Conservation (phyloP, 1,284 basidiomycete species). For the Inonotus hispidus region DNA sequence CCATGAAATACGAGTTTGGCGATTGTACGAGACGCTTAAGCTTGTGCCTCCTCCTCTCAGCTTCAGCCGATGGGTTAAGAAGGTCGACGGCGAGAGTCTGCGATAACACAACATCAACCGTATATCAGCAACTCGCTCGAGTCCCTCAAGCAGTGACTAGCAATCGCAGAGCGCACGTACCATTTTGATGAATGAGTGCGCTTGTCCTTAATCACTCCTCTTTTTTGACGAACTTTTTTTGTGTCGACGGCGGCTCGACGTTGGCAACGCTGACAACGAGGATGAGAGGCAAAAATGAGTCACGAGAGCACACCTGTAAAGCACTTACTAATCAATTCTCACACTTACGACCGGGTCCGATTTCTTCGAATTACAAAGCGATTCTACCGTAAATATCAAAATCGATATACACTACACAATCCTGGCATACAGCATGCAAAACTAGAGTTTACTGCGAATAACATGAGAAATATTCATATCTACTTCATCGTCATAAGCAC, state of each 20-base stretch:
- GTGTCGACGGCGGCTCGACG: conserved; percentile 1
- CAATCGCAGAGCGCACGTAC: neutral
- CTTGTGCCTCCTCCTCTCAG: conserved; percentile 92
- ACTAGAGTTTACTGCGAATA: neutral
- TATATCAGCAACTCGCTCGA: conserved; percentile 1
- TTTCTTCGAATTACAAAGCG: no score
- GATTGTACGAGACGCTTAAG: conserved; percentile 99
- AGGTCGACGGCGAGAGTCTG: conserved; percentile 98
- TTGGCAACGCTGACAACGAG: neutral
- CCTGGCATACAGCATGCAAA: neutral
- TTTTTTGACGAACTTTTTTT: neutral
- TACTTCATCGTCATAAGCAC: neutral
- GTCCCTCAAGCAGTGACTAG: neutral
- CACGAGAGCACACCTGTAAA: neutral
- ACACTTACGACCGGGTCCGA: neutral
- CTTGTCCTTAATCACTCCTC: neutral
- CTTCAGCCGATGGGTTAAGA: conserved; percentile 90
- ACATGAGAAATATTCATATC: neutral
- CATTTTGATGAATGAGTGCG: conserved; percentile 11
- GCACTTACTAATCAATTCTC: neutral
- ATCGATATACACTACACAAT: neutral
- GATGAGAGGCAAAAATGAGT: neutral
- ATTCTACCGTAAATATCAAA: neutral
- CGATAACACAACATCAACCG: neutral
- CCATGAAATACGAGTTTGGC: conserved; percentile 99